A percentile compares a stretch with the other conserved stretches of the same genome.
Conservation (phyloP, 192 early-diverging fungal genomes). For the Coemansia interrupta region DNA sequence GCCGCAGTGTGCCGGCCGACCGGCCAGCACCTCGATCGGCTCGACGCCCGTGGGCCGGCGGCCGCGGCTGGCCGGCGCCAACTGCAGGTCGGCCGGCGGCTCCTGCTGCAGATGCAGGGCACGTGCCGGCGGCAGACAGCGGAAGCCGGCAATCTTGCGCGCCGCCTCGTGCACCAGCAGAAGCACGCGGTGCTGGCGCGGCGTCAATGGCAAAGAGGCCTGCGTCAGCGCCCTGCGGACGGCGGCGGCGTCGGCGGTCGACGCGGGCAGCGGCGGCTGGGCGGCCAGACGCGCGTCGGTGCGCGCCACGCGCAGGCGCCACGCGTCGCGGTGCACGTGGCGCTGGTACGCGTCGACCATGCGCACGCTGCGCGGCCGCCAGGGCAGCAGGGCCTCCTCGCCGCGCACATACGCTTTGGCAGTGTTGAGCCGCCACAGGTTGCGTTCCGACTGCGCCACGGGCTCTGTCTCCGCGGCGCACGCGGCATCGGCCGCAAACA, state of each 20-base stretch:
- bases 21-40: background rate
- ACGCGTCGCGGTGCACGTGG: slow-evolving; percentile 21
- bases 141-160: slow-evolving; percentile 10
- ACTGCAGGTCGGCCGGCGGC: slow-evolving; percentile 2
- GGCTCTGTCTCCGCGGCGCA: no score
- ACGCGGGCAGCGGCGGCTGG: slow-evolving; percentile 2
- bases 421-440: slow-evolving; percentile 67
- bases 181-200: slow-evolving; percentile 15
- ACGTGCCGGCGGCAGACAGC: slow-evolving; percentile 7
- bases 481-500: no score
- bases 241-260: background rate
- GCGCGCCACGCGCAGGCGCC: slow-evolving; percentile 30
- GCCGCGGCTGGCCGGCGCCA: background rate
- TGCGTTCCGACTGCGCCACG: slow-evolving; percentile 47
- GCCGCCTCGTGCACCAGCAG: slow-evolving; percentile 18
- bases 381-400: slow-evolving; percentile 63
- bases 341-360: slow-evolving; percentile 56
- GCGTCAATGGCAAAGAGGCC: background rate
- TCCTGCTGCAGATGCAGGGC: slow-evolving; percentile 27
- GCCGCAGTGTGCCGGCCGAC: slow-evolving; percentile 13
- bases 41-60: slow-evolving; percentile 7
- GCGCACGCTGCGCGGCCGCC: slow-evolving; percentile 69
- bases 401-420: slow-evolving; percentile 68
- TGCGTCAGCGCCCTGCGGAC: background rate
- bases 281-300: slow-evolving; percentile 25